Conservation (phyloP, 208 protist genomes). For the Acanthamoeba royreba region DNA sequence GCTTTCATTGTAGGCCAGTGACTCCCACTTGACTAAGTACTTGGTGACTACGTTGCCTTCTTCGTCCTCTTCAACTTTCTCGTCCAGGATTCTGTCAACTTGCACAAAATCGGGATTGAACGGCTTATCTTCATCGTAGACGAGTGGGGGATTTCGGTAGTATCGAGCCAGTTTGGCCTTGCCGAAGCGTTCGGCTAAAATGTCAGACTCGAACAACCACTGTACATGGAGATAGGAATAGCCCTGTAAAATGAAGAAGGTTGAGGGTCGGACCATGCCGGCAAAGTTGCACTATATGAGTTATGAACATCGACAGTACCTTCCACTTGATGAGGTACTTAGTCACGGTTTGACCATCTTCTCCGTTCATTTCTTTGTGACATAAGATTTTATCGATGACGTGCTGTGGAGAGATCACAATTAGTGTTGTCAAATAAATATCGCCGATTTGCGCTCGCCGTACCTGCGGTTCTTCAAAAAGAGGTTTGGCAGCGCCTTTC, state of each 20-base stretch:
- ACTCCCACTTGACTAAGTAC: constrained; percentile 80
- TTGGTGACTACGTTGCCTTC: neutral
- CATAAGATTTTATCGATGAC: constrained; percentile 40
- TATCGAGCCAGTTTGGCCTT: constrained; percentile 36
- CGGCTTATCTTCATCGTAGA: constrained; percentile 42
- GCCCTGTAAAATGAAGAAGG: neutral
- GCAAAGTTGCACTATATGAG: neutral
- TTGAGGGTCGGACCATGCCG: neutral
- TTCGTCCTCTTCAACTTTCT: neutral
- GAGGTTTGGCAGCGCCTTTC: neutral
- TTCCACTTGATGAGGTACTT: constrained; percentile 54
- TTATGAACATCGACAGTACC: neutral
- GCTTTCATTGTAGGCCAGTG: constrained; percentile 66
- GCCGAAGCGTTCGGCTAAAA: constrained; percentile 4
- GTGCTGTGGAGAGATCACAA: neutral
- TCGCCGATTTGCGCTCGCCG: no score
- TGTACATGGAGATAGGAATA: constrained; percentile 23
- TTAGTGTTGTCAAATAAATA: neutral
- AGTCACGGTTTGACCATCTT: neutral
- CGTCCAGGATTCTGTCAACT: neutral
- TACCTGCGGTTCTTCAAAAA: constrained; percentile 13
- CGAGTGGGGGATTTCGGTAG: neutral
- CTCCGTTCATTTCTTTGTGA: neutral
- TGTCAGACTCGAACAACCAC: constrained; percentile 31
- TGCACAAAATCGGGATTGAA: constrained; percentile 46